Evolutionary conservation across 73 alveolate genomes (phyloP), one percentile per base, ranked within the genome.

Genomic region (Durusdinium trenchii): DNA sequence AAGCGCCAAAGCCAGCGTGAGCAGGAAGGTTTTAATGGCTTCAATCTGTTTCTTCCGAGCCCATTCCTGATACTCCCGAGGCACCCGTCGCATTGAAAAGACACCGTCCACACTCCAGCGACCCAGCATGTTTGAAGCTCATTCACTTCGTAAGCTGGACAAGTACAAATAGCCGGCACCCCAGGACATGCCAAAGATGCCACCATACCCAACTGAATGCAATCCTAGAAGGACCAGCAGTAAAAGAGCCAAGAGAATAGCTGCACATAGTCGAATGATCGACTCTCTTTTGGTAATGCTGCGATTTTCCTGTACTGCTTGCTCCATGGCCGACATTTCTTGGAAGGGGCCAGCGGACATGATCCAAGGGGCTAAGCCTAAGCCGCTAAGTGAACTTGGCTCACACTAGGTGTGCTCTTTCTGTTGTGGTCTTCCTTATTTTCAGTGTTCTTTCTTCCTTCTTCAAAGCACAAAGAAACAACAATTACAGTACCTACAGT

Each of bases 51-150:
- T 90, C 86, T 46, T 90, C 86, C 36, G 82, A 10, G 96, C 96
- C 54, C 60, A 90, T 36, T 62, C 96, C 96, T 90, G 82, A 43
- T 90, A 62, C 28, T 90, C 86, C 79, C 60, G 76, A 35, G 96
- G 96, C 54, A 90, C 75, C 36, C 96, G 86, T 35, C 83, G 86
- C 96, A 90, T 90, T 45, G 86, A 67, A 42, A 90, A 90, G 76
- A 90, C 38, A 6, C 96, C 96, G 32, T 67, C 86, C 26, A 90
- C 73, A 32, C 98, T 91, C 98, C 98, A 91, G 89, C 98, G 98
- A 32, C 98, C 98, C 76, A 91, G 84, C 98, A 91, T 91, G 78
- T 91, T 91, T 42, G 98, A 91, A 52, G 98, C 98, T 91, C 98
- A 91, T 91, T 91, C 98, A 57, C 90, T 69, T 14, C 98, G 98